Percentiles rank a stretch among this genome's conserved stretches.
Conservation (phyloP, 1,139 yeast genomes). For the Hansenula sp. region DNA sequence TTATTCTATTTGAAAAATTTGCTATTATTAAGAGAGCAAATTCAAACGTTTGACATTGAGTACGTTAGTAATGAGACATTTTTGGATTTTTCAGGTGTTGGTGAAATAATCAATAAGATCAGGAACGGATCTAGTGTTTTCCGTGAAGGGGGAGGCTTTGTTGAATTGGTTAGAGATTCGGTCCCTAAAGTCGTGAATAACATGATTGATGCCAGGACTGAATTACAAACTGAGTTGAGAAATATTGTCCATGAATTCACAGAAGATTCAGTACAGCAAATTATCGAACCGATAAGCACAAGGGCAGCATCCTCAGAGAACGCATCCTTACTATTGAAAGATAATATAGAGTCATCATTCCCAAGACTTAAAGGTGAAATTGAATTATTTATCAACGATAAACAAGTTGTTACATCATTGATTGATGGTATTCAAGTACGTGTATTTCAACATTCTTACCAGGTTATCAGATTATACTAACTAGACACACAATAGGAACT, state of each 20-base stretch:
- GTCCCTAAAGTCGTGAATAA: conserved; percentile 83
- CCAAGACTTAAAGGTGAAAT: conserved; percentile 55
- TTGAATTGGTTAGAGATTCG: conserved; percentile 61
- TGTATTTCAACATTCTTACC: not conserved
- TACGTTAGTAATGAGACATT: conserved; percentile 67
- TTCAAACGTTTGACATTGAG: conserved; percentile 79
- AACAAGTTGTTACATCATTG: conserved; percentile 42
- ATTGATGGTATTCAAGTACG: conserved; percentile 50
- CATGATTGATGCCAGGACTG: conserved; percentile 81
- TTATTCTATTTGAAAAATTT: conserved; percentile 71
- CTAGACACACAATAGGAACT: conserved; percentile 29
- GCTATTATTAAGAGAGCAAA: conserved; percentile 63
- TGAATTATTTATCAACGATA: conserved; percentile 39
- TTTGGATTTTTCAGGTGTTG: conserved; percentile 76
- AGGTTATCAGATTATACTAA: not conserved
- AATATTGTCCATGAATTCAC: conserved; percentile 66
- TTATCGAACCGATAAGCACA: conserved; percentile 22
- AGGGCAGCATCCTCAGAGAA: conserved; percentile 22
- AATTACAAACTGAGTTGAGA: conserved; percentile 70
- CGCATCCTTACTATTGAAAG: conserved; percentile 37
- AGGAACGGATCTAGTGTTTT: conserved; percentile 26
- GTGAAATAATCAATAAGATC: conserved; percentile 50
- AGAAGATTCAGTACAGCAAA: conserved; percentile 34
- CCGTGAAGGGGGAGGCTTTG: conserved; percentile 36
- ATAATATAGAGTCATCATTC: conserved; percentile 45